phyloP scores from a whole-genome alignment of 129 eudicot genomes.

The Sambucus nigra region DNA sequence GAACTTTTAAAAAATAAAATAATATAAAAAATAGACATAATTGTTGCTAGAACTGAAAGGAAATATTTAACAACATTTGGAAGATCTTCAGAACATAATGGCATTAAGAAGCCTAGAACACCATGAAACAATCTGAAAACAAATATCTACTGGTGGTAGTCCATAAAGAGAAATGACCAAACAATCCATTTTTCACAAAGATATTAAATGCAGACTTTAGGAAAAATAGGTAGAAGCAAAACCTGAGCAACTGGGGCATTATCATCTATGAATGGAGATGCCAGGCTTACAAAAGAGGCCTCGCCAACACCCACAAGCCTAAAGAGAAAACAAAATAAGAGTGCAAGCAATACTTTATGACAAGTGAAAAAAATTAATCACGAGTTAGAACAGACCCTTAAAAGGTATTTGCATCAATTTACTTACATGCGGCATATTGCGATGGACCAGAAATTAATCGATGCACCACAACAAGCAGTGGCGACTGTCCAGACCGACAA shows the following conservation, averaged over 20 bases:
- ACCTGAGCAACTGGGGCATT: constrained; percentile 89
- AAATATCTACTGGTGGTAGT: too few species aligned
- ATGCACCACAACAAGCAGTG: constrained; percentile 66
- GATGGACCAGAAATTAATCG: constrained; percentile 79
- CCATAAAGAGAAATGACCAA: too few species aligned
- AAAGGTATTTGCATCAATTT: constrained; percentile 7
- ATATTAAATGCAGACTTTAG: not conserved
- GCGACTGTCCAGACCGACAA: constrained; percentile 84
- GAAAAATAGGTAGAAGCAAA: constrained; percentile 3
- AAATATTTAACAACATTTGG: too few species aligned
- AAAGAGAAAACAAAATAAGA: not conserved
- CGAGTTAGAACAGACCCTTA: too few species aligned
- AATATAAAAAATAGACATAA: too few species aligned
- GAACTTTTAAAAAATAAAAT: too few species aligned
- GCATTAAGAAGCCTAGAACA: too few species aligned
- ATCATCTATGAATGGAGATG: constrained; percentile 96
- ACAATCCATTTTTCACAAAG: too few species aligned
- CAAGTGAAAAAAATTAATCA: too few species aligned
- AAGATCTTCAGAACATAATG: too few species aligned
- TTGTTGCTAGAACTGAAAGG: too few species aligned
- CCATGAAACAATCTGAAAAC: too few species aligned
- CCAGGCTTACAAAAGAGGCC: constrained; percentile 95
- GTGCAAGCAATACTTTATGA: not conserved
- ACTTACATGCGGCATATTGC: constrained; percentile 77
- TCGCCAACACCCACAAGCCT: constrained; percentile 99